Conservation (phyloP, 495 filamentous ascomycete genomes). For the Polyplosphaeria fusca region DNA sequence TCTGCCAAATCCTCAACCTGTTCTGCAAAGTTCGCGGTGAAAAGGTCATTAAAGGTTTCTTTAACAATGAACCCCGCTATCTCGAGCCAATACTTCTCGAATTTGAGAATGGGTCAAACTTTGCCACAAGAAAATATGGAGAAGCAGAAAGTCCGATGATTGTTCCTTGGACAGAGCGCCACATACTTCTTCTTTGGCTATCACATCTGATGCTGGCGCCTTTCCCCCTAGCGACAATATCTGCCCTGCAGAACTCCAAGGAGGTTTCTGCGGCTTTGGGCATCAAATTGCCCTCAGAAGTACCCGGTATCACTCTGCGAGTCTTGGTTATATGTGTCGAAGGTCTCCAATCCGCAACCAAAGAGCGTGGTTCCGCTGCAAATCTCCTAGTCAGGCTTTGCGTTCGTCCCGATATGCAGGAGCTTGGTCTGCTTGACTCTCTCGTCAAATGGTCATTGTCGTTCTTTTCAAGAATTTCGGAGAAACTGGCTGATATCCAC, state of each 20-base stretch:
- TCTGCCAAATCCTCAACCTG: conserved; percentile 77
- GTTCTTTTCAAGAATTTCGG: conserved; percentile 46
- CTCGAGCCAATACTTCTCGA: conserved; percentile 74
- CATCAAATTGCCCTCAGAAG: conserved; percentile 49
- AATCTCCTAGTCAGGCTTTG: conserved; percentile 74
- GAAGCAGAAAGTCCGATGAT: conserved; percentile 11
- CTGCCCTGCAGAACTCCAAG: conserved; percentile 46
- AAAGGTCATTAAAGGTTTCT: conserved; percentile 85
- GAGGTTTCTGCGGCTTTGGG: conserved; percentile 27
- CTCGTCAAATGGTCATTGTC: conserved; percentile 66
- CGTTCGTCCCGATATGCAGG: conserved; percentile 84
- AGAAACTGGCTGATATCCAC: conserved; percentile 48
- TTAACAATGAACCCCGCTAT: conserved; percentile 81
- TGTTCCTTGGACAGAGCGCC: conserved; percentile 76
- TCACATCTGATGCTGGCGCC: conserved; percentile 89
- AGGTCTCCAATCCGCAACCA: conserved; percentile 71
- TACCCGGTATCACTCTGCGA: conserved; percentile 69
- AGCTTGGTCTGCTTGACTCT: conserved; percentile 62
- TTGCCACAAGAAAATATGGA: neutral
- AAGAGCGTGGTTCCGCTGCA: conserved; percentile 83
- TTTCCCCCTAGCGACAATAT: conserved; percentile 85
- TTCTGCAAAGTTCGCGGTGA: conserved; percentile 92
- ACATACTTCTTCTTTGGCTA: conserved; percentile 86
- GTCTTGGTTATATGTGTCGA: conserved; percentile 66
- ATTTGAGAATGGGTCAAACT: conserved; percentile 47